These are phyloP conservation scores for Eutrema japonicum DNA, from an alignment of 345 rosid species.

Conservation along the genomic window DNA sequence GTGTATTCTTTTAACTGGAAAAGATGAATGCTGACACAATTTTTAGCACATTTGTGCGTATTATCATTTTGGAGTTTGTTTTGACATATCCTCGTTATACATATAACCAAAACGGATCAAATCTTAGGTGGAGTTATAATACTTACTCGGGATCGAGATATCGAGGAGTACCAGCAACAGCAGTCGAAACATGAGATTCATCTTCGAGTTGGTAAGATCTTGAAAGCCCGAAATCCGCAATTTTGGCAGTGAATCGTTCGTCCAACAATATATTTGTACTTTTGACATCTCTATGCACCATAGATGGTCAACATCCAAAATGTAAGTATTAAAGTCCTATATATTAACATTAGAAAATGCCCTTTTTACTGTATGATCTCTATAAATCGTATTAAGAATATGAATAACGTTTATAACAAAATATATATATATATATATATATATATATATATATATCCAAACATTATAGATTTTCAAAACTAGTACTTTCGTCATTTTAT, in stretches of 20 bases:
- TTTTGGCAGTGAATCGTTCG: conserved; percentile 47
- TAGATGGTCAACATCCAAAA: conserved; percentile 16
- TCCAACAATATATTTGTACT: conserved; percentile 40
- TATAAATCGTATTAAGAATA: too few species aligned
- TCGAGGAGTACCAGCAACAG: conserved; percentile 42
- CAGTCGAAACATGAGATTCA: conserved; percentile 18
- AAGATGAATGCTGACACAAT: background rate
- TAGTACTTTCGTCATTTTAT: too few species aligned
- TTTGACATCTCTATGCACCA: conserved; percentile 31
- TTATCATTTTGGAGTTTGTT: background rate
- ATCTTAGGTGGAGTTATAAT: background rate
- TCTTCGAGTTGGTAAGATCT: conserved; percentile 32
- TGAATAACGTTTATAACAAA: too few species aligned
- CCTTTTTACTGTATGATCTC: too few species aligned
- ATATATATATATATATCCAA: too few species aligned
- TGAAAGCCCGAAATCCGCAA: conserved; percentile 40
- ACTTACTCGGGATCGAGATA: conserved; percentile 41
- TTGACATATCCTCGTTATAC: background rate
- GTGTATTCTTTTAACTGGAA: background rate
- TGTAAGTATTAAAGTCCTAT: conserved; percentile 29
- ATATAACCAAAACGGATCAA: background rate
- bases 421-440: too few species aligned
- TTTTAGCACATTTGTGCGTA: background rate
- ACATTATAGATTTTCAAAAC: too few species aligned
- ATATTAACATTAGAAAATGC: background rate